Conservation (phyloP, 139 green algal species). For the Chlorella sp. region DNA sequence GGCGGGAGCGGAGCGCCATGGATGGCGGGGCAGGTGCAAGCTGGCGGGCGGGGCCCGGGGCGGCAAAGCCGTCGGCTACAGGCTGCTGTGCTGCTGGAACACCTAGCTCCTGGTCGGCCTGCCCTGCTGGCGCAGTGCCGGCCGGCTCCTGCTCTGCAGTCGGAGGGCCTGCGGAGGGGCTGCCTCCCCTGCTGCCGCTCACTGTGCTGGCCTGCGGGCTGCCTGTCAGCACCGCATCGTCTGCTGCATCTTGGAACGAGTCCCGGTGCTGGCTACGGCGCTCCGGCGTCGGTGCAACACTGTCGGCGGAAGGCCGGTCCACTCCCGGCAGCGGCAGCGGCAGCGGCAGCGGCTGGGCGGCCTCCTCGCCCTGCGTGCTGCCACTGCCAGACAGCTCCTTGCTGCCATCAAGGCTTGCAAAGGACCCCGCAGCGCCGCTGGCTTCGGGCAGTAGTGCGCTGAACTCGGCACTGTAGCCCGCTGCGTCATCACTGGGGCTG, state of each 20-base stretch:
- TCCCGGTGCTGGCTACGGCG: not conserved
- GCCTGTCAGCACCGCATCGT: constrained; percentile 22
- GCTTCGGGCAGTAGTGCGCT: no score
- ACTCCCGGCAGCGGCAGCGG: no score
- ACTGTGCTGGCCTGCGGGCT: not conserved
- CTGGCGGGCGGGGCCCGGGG: not conserved
- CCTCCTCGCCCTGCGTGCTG: no score
- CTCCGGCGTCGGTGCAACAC: no score
- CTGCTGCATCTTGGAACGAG: not conserved
- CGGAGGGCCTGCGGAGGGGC: not conserved
- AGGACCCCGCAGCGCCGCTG: no score
- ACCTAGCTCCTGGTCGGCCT: no score
- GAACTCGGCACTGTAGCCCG: no score
- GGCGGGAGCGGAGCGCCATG: not conserved
- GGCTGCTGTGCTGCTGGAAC: not conserved
- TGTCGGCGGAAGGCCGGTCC: no score
- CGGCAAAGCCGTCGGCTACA: not conserved
- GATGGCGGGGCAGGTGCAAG: not conserved
- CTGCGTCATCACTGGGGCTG: no score
- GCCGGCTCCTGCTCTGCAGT: not conserved
- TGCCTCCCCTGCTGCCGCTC: not conserved
- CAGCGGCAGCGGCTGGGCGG: no score
- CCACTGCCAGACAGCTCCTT: no score
- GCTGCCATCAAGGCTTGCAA: no score
- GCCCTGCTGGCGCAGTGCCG: not conserved